These are phyloP conservation scores for Mycosarcoma mackinlayi DNA, from an alignment of 1,284 basidiomycete species.

Conservation along the genomic window DNA sequence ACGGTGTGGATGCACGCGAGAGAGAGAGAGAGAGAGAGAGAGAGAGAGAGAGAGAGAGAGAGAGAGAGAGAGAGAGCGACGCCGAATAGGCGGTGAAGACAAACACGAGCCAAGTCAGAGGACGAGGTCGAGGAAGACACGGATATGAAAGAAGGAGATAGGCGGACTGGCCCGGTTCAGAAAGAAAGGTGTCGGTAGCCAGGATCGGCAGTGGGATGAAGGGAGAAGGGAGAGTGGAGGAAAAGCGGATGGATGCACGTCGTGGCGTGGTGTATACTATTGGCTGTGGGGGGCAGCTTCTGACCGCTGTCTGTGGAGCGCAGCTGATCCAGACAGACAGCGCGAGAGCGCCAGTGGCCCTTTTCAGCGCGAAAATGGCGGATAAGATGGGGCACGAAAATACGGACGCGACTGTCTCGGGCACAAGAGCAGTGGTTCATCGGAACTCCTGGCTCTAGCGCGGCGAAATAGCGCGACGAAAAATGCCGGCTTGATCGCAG, in stretches of 20 bases:
- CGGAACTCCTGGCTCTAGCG: neutral
- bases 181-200: constrained; percentile 1
- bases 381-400: neutral
- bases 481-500: constrained; percentile 8
- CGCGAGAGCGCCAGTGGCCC: too few relatives aligned
- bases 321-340: neutral
- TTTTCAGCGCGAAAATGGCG: too few relatives aligned
- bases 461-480: constrained; percentile 5
- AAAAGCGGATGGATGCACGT: constrained; percentile 34
- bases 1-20: constrained; percentile 43
- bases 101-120: constrained; percentile 20
- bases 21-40: constrained; percentile 1
- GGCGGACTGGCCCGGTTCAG: constrained; percentile 8
- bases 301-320: neutral
- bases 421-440: constrained; percentile 6
- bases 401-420: constrained; percentile 9
- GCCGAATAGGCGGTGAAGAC: constrained; percentile 3
- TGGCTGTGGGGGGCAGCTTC: neutral
- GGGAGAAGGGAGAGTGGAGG: constrained; percentile 16
- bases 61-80: constrained; percentile 2
- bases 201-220: neutral
- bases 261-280: constrained; percentile 6
- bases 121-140: constrained; percentile 10
- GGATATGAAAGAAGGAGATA: constrained; percentile 12
- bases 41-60: neutral